Percentiles rank a stretch among this genome's conserved stretches.
These are phyloP conservation scores for Leptographium wingfieldii DNA, from an alignment of 2,329 filamentous ascomycete genomes.

Conservation along the genomic window DNA sequence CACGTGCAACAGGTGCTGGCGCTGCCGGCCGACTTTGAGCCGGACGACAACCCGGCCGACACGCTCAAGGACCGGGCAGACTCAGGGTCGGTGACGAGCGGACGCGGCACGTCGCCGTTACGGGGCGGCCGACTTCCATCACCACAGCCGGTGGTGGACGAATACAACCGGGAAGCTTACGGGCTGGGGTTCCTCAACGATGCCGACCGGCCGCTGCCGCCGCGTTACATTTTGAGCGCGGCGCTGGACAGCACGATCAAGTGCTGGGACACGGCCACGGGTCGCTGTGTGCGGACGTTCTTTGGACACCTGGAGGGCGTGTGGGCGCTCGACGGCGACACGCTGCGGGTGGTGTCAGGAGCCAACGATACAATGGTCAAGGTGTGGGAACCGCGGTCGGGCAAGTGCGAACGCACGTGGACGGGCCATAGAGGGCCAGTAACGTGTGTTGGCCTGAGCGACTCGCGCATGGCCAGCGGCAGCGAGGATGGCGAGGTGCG, in stretches of 20 bases:
- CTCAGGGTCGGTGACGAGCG: slow-evolving; percentile 34
- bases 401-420: slow-evolving; percentile 84
- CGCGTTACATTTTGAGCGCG: slow-evolving; percentile 84
- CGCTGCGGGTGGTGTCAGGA: slow-evolving; percentile 63
- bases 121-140: slow-evolving; percentile 11
- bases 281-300: slow-evolving; percentile 77
- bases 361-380: slow-evolving; percentile 93
- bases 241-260: slow-evolving; percentile 85
- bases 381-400: slow-evolving; percentile 82
- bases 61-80: slow-evolving; percentile 36
- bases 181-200: slow-evolving; percentile 50
- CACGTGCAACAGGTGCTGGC: slow-evolving; percentile 87
- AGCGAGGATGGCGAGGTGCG: slow-evolving; percentile 89
- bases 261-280: slow-evolving; percentile 78
- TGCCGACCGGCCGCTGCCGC: slow-evolving; percentile 55
- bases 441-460: slow-evolving; percentile 83
- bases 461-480: slow-evolving; percentile 78
- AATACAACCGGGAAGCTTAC: slow-evolving; percentile 38
- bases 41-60: slow-evolving; percentile 52
- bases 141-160: slow-evolving; percentile 1
- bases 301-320: slow-evolving; percentile 95
- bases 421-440: slow-evolving; percentile 84
- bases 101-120: slow-evolving; percentile 20
- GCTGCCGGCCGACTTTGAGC: slow-evolving; percentile 77
- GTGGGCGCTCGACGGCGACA: slow-evolving; percentile 53